phyloP scores from a whole-genome alignment of 805 yeast species.

The Wickerhamiella cacticola region DNA sequence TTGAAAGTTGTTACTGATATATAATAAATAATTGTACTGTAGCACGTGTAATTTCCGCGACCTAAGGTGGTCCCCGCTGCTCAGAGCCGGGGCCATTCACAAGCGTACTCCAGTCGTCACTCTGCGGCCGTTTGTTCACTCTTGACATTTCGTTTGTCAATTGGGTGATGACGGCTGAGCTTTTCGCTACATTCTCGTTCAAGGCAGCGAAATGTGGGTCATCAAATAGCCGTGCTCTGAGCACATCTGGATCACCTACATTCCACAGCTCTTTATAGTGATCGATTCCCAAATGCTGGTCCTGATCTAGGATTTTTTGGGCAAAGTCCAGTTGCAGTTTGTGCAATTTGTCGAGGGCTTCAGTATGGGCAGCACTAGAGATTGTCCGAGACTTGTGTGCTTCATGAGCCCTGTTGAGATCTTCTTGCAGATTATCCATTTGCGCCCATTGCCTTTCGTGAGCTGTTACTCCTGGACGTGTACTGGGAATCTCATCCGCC shows the following conservation, averaged over 20 bases:
- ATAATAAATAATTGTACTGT: too few species aligned
- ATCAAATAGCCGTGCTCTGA: slow-evolving; percentile 33
- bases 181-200: slow-evolving; percentile 38
- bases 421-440: slow-evolving; percentile 74
- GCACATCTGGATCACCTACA: slow-evolving; percentile 21
- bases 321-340: slow-evolving; percentile 42
- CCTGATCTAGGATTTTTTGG: slow-evolving; percentile 30
- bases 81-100: too few species aligned
- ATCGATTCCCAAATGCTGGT: slow-evolving; percentile 22
- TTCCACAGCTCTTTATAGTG: slow-evolving; percentile 28
- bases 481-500: slow-evolving; percentile 41
- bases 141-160: slow-evolving; percentile 35
- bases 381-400: slow-evolving; percentile 28
- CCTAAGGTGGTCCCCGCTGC: too few species aligned
- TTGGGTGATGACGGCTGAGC: slow-evolving; percentile 38
- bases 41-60: too few species aligned
- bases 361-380: slow-evolving; percentile 36
- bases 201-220: slow-evolving; percentile 44
- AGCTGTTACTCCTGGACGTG: slow-evolving; percentile 47
- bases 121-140: slow-evolving; percentile 21
- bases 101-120: slow-evolving; percentile 18
- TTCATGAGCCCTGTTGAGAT: slow-evolving; percentile 43
- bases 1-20: too few species aligned
- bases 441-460: slow-evolving; percentile 81
- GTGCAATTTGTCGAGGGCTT: slow-evolving; percentile 43